Evolutionary conservation across 257 asterid genomes (phyloP), one percentile per base, ranked within the genome.

Genomic region (Perilla frutescens): DNA sequence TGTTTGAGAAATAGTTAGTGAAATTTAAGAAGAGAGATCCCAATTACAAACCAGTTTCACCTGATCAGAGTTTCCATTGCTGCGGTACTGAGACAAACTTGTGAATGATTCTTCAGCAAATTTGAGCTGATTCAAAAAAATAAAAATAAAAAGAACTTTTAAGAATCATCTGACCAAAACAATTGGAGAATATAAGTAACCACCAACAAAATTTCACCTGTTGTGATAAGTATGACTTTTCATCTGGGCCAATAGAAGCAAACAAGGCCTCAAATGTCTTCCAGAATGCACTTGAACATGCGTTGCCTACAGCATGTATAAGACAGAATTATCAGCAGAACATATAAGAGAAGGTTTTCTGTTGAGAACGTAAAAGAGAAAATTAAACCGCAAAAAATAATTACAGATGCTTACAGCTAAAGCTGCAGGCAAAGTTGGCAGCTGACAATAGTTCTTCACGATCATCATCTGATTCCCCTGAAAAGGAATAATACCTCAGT

Each of bases 381-480:
- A 64, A 59, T 50, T 8, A 74, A 20, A 66, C 36, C 34, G 8
- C 47, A 58, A 43, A 54, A 69, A 32, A 32, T 26, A 65, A 70
- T 49, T 37, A 45, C 39, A 55, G 62, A 76, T 47, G 73, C 90
- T 54, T 84, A 94, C 99, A 14, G 76, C 82, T 84, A 74, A 89
- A 87, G 73, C 73, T 87, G 82, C 82, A 83, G 64, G 96, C 92
- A 70, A 80, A 80, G 59, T 83, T 90, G 56, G 97, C 97, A 62
- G 96, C 96, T 57, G 85, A 71, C 72, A 84, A 44, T 77, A 91
- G 91, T 80, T 94, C 99, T 67, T 94, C 99, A 3, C 83, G 92
- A 59, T 90, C 97, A 62, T 93, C 98, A 56, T 91, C 97, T 54
- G 91, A 85, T 81, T 94, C 98, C 82, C 98, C 99, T 94, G 85